These are phyloP conservation scores for Pleurotus eryngii DNA, from an alignment of 768 basidiomycete genomes.

Conservation along the genomic window DNA sequence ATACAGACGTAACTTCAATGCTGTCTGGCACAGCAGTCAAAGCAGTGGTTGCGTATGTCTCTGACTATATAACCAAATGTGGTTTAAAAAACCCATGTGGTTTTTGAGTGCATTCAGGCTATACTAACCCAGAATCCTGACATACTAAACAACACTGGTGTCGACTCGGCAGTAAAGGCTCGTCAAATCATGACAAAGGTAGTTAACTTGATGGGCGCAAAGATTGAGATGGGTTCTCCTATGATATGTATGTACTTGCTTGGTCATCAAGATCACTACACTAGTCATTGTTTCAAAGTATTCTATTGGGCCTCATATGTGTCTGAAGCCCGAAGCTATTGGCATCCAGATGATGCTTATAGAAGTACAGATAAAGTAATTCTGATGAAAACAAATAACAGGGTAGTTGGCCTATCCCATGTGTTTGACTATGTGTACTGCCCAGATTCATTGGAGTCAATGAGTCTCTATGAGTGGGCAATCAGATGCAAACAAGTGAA, in stretches of 20 bases:
- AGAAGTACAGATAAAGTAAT: no score
- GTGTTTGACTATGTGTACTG: slow-evolving; percentile 25
- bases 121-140: slow-evolving; percentile 19
- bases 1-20: not conserved
- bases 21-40: slow-evolving; percentile 24
- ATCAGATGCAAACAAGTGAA: slow-evolving; percentile 11
- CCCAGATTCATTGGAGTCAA: slow-evolving; percentile 15
- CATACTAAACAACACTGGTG: not conserved
- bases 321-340: no score
- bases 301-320: no score
- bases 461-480: slow-evolving; percentile 27
- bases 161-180: slow-evolving; percentile 10
- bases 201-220: no score
- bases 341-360: no score
- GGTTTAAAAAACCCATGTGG: slow-evolving; percentile 19
- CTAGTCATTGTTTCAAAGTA: slow-evolving; percentile 22
- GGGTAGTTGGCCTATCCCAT: slow-evolving; percentile 15
- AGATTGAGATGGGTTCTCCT: no score
- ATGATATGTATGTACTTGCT: slow-evolving; percentile 14
- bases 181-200: slow-evolving; percentile 19
- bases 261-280: slow-evolving; percentile 25
- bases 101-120: slow-evolving; percentile 17
- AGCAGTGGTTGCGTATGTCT: slow-evolving; percentile 22
- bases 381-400: not conserved
- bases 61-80: slow-evolving; percentile 27